Conservation (phyloP, 2,329 filamentous ascomycete genomes). For the Podosphaera aphanis region DNA sequence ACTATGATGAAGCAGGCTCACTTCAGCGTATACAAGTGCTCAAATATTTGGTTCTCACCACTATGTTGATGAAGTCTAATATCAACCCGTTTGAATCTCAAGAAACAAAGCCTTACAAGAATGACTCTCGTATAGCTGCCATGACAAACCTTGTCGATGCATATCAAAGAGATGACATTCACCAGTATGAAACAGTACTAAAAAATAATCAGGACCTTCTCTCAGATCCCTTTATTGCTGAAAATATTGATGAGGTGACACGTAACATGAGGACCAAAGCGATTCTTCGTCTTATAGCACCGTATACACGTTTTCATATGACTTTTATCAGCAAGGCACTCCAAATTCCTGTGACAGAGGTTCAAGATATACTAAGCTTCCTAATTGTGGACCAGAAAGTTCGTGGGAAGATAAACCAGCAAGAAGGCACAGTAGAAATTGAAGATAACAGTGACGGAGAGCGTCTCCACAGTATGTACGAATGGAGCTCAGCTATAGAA, state of each 20-base stretch:
- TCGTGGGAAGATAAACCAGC: slow-evolving; percentile 71
- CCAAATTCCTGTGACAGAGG: slow-evolving; percentile 63
- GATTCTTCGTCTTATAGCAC: slow-evolving; percentile 74
- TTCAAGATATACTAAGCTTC: slow-evolving; percentile 87
- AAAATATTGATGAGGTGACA: slow-evolving; percentile 97
- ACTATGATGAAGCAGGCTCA: slow-evolving; percentile 94
- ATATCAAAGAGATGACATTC: slow-evolving; percentile 87
- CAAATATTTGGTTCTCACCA: slow-evolving; percentile 87
- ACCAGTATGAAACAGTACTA: slow-evolving; percentile 70
- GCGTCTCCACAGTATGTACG: slow-evolving; percentile 47
- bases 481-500: slow-evolving; percentile 48
- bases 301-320: slow-evolving; percentile 80
- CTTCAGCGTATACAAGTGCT: slow-evolving; percentile 90
- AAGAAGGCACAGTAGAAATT: slow-evolving; percentile 62
- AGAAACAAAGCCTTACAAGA: slow-evolving; percentile 95
- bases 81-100: slow-evolving; percentile 99
- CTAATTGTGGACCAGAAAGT: slow-evolving; percentile 80
- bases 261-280: slow-evolving; percentile 96
- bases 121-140: slow-evolving; percentile 77
- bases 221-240: slow-evolving; percentile 82
- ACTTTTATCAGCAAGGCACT: slow-evolving; percentile 72
- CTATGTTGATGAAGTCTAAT: slow-evolving; percentile 94
- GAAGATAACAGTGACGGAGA: slow-evolving; percentile 49
- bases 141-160: slow-evolving; percentile 96
- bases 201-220: slow-evolving; percentile 74